Evolutionary conservation across 2,329 filamentous ascomycete genomes (phyloP).

Genomic region (Beauveria rudraprayagi): DNA sequence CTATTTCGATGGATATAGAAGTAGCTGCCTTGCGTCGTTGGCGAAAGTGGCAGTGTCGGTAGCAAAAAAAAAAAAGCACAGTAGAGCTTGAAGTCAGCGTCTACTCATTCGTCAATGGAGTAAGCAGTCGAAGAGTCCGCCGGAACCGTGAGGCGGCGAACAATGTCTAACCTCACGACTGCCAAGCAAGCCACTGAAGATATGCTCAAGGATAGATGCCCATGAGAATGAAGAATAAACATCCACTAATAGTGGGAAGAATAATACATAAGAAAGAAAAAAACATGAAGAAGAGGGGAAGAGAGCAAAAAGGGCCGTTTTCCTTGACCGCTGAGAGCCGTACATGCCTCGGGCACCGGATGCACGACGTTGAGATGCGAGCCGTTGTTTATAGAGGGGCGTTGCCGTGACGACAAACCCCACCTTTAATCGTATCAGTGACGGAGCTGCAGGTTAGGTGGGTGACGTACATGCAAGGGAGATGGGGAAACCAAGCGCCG

Average conservation of each 20-base stretch:
- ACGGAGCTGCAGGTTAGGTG: neutral
- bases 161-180: neutral
- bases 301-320: neutral
- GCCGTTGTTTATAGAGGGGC: slow-evolving; percentile 16
- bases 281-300: neutral
- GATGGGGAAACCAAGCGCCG: neutral
- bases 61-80: neutral
- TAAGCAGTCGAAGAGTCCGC: neutral
- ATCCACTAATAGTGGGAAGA: neutral
- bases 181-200: neutral
- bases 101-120: neutral
- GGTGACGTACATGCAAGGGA: slow-evolving; percentile 1
- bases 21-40: neutral
- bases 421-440: neutral
- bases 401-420: slow-evolving; percentile 16
- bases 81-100: neutral
- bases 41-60: neutral
- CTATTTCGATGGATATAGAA: neutral
- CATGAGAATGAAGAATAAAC: neutral
- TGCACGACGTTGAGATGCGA: neutral
- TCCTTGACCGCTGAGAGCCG: neutral
- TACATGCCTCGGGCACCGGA: neutral
- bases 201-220: neutral
- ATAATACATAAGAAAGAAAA: neutral
- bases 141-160: neutral